Conservation (phyloP, 2,329 filamentous ascomycete genomes). For the Xylariaceae sp. region DNA sequence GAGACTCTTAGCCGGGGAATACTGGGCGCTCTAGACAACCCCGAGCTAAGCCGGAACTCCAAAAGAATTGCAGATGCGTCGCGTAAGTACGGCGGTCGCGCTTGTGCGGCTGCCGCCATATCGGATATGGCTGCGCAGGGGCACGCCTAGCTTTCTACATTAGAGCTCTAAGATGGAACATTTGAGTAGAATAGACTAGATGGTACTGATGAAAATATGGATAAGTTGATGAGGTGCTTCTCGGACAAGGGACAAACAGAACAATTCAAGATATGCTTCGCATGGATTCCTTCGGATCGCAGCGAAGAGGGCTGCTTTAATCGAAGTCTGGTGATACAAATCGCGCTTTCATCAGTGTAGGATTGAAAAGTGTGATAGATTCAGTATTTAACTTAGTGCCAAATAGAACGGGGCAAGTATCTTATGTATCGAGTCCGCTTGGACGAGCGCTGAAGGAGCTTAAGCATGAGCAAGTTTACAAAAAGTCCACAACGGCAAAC, state of each 20-base stretch:
- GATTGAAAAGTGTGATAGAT: background rate
- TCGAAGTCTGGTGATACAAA: background rate
- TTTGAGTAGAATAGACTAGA: background rate
- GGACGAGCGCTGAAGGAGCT: background rate
- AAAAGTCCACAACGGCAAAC: background rate
- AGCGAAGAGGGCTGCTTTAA: background rate
- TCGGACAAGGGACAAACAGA: background rate
- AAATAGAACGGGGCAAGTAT: background rate
- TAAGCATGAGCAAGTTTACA: background rate
- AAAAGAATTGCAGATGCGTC: background rate
- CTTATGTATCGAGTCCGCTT: background rate
- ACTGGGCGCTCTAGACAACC: background rate
- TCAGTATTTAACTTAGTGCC: background rate
- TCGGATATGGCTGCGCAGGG: background rate
- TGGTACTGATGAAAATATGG: background rate
- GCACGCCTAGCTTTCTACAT: background rate
- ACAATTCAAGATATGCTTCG: background rate
- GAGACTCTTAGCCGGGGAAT: background rate
- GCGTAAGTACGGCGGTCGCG: background rate
- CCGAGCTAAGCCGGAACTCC: background rate
- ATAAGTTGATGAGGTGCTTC: background rate
- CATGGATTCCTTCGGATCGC: background rate
- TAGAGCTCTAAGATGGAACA: background rate
- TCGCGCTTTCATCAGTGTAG: background rate
- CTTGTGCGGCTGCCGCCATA: background rate